Base-by-base conservation (phyloP, 2,329 filamentous ascomycete species). In the Fusarium denticulatum region DNA sequence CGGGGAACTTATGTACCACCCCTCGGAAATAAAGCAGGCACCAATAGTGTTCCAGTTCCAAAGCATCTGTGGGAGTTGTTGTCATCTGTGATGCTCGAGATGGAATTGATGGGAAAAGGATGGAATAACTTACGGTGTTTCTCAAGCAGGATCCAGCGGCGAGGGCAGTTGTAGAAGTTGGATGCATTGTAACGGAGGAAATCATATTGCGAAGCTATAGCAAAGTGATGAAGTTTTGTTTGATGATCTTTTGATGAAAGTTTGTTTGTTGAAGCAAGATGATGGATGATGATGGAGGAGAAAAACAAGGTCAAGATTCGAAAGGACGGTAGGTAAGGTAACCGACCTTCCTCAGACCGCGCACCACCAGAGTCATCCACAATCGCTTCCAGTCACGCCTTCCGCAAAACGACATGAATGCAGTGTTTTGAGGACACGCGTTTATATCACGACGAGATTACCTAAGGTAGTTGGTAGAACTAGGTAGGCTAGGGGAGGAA, bases 11-110 rank as follows among this genome's bases (percentile, higher is more conserved):
- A 96, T 88, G 78, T 90, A 90, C 93, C 94, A 96, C 28, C 87
- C 85, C 13, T 80, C 76, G 30, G 92, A 83, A 78, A 96, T 87
- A 86, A 96, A 96, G 76, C 81, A 94, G 26, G 91, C 83, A 79
- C 93, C 90, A 79, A 93, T 84, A 7, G 91, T 92, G 80, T 93
- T 86, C 91, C 92, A 94, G 81, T 94, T 95, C 92, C 92, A 94
- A 45, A 94, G 85, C 93, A 94, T 95, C 91, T 93, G 64, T 6
- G 4, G 16, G 9, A 22, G 14, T n/a, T 5, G 32, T 15, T 3
- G 39, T 64, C 36, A 77, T 64, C 37, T 11, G 13, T n/a, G 14
- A n/a, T 22, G 3, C 20, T 39, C 6, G 26, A 47, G 39, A 14
- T 13, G 16, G 20, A 11, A 37, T 37, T 37, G 8, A 18, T 26